Conservation (phyloP, 768 basidiomycete genomes). For the Agrocybe praecox region DNA sequence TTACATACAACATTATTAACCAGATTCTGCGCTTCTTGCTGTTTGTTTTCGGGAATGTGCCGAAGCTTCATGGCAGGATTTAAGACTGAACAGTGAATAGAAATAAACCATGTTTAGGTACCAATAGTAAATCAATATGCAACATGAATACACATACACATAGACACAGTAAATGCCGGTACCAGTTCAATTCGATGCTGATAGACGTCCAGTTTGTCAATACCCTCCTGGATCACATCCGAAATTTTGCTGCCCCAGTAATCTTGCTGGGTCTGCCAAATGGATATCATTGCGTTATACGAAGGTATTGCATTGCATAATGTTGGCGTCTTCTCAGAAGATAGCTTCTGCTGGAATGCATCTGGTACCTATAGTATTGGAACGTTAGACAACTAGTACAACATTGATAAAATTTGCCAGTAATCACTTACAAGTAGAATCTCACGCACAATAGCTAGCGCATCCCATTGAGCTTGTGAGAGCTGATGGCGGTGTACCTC, state of each 20-base stretch:
- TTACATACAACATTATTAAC: too few species aligned
- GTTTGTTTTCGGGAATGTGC: too few species aligned
- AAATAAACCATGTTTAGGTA: too few species aligned
- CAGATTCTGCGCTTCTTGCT: too few species aligned
- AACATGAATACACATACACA: too few species aligned
- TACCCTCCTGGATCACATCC: conserved; percentile 25
- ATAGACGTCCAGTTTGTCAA: conserved; percentile 30
- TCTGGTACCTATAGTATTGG: conserved; percentile 24
- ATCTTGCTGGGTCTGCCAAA: conserved; percentile 18
- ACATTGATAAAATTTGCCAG: conserved; percentile 20
- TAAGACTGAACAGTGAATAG: too few species aligned
- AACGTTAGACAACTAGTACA: conserved; percentile 8
- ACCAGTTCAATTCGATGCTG: conserved; percentile 13
- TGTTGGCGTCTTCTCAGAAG: conserved; percentile 29
- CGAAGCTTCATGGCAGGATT: too few species aligned
- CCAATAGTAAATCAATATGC: too few species aligned
- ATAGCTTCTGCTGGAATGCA: conserved; percentile 33
- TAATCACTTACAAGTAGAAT: neutral
- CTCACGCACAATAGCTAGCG: conserved; percentile 12
- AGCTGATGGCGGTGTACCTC: too few species aligned
- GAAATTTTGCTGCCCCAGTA: neutral
- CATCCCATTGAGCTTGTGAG: conserved; percentile 24
- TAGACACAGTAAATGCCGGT: too few species aligned
- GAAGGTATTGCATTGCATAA: conserved; percentile 26
- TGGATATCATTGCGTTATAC: conserved; percentile 23